Evolutionary conservation across 75 land plant species (phyloP).

Genomic region (Picea glauca): DNA sequence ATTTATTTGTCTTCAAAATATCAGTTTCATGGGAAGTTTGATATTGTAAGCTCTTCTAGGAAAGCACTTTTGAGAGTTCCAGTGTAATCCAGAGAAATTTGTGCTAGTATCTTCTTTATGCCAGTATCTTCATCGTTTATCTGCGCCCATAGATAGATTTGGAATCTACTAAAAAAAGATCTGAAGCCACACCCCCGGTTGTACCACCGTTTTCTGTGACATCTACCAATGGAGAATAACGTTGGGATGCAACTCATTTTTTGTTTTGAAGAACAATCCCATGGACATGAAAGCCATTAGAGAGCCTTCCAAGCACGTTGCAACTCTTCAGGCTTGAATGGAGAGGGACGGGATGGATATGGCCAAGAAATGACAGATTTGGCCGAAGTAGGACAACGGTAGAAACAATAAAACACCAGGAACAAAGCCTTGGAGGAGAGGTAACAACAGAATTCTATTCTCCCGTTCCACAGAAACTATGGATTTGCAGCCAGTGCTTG

Average conservation of each 20-base stretch:
- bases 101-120: too few species aligned
- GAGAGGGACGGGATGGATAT: conserved; percentile 5
- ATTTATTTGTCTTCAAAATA: too few species aligned
- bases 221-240: conserved; percentile 45
- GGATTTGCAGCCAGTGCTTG: conserved; percentile 51
- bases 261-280: conserved; percentile 45
- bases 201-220: conserved; percentile 53
- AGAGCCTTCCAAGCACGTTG: conserved; percentile 33
- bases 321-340: conserved; percentile 22
- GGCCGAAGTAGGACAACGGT: background rate
- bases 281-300: conserved; percentile 36
- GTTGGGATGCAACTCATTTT: conserved; percentile 49
- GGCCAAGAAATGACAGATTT: conserved; percentile 13
- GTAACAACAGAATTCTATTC: too few species aligned
- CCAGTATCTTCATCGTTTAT: too few species aligned
- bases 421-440: conserved; percentile 26
- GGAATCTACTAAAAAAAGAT: too few species aligned
- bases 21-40: too few species aligned
- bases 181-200: too few species aligned
- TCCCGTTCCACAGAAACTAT: conserved; percentile 45
- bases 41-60: too few species aligned
- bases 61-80: conserved; percentile 51
- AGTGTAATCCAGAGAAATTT: conserved; percentile 59
- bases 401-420: conserved; percentile 20
- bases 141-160: too few species aligned